Evolutionary conservation across 106 monocot species (phyloP).

Genomic region (Acorus calamus): DNA sequence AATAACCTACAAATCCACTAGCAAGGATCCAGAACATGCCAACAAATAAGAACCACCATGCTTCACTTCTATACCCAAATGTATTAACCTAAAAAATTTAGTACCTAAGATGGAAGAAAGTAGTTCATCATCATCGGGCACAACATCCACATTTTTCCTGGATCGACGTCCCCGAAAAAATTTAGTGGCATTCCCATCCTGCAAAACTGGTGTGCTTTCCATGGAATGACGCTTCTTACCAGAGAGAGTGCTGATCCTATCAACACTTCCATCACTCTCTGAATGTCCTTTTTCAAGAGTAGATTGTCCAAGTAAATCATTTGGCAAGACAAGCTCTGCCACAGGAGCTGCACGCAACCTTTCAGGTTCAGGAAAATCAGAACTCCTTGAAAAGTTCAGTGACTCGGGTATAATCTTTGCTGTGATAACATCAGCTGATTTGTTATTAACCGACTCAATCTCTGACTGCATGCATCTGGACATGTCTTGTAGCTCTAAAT

Average conservation of each 20-base stretch:
- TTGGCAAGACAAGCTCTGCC: constrained; percentile 17
- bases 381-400: constrained; percentile 35
- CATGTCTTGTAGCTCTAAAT: constrained; percentile 7
- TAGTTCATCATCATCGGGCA: constrained; percentile 82
- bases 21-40: not conserved
- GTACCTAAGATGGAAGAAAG: constrained; percentile 92
- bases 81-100: not conserved
- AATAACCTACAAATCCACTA: not conserved
- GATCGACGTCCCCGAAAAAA: constrained; percentile 27
- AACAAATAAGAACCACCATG: not conserved
- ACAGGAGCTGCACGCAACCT: constrained; percentile 52
- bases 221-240: constrained; percentile 41
- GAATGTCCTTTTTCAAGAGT: constrained; percentile 46
- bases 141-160: constrained; percentile 36
- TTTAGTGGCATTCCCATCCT: constrained; percentile 41
- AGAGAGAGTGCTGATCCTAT: constrained; percentile 36
- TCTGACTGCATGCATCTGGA: constrained; percentile 13
- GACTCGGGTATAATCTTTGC: constrained; percentile 17
- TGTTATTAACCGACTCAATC: constrained; percentile 1
- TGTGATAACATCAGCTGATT: constrained; percentile 7
- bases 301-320: constrained; percentile 42
- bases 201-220: constrained; percentile 35
- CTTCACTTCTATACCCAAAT: not conserved
- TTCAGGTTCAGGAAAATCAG: constrained; percentile 79
- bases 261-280: constrained; percentile 66